These are phyloP conservation scores for Tripidium arundinaceum DNA, from an alignment of 202 grass and related monocot species.

Conservation along the genomic window DNA sequence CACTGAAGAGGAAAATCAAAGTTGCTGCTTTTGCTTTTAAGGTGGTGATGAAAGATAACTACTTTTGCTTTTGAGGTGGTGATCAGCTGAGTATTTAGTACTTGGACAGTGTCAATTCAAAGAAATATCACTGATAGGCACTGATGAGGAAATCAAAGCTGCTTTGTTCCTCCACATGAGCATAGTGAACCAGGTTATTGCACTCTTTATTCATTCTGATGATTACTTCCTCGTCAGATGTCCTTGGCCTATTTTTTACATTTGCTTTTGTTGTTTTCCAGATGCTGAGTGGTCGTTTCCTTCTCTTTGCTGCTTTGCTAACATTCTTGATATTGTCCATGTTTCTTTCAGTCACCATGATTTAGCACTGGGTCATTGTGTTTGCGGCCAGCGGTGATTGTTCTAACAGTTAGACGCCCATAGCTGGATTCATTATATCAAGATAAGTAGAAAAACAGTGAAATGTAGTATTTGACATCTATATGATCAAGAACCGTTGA, in stretches of 20 bases:
- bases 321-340: neutral
- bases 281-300: slow-evolving; percentile 9
- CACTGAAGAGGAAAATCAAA: slow-evolving; percentile 25
- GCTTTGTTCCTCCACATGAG: slow-evolving; percentile 51
- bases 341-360: slow-evolving; percentile 8
- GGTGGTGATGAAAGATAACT: neutral
- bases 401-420: slow-evolving; percentile 5
- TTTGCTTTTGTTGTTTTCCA: slow-evolving; percentile 28
- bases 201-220: slow-evolving; percentile 37
- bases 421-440: neutral
- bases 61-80: neutral
- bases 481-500: neutral
- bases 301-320: neutral
- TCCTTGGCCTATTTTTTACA: slow-evolving; percentile 22
- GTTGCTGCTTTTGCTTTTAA: slow-evolving; percentile 17
- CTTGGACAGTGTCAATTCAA: slow-evolving; percentile 19
- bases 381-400: neutral
- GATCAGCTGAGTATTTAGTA: slow-evolving; percentile 28
- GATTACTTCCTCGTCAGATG: slow-evolving; percentile 18
- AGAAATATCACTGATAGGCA: slow-evolving; percentile 19
- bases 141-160: slow-evolving; percentile 31
- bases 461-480: neutral
- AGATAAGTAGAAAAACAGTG: neutral
- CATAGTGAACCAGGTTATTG: slow-evolving; percentile 37
- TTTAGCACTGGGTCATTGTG: neutral